Conservation (phyloP, 2,329 filamentous ascomycete genomes). For the Claviceps lovelessii region DNA sequence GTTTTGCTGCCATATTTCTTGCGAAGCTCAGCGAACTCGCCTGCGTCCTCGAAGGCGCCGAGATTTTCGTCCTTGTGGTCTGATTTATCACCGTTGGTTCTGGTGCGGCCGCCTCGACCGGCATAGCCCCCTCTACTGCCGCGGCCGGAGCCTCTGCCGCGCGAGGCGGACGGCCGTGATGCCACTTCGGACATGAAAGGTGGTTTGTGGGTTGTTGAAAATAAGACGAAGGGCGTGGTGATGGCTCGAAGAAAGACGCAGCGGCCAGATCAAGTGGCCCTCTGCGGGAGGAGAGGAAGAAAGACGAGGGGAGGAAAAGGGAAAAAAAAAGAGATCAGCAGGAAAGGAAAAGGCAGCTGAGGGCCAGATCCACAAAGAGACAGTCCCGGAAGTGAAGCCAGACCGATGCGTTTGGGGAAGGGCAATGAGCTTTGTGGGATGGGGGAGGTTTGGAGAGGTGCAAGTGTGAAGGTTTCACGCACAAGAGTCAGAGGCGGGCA, state of each 20-base stretch:
- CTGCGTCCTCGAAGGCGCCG: constrained; percentile 59
- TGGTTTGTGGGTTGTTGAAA: constrained; percentile 30
- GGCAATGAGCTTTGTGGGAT: constrained; percentile 7
- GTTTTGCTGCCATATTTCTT: constrained; percentile 74
- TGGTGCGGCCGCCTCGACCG: constrained; percentile 52
- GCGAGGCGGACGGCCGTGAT: constrained; percentile 65
- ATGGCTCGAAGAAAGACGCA: constrained; percentile 4
- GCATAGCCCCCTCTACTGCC: constrained; percentile 68
- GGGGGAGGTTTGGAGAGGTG: constrained; percentile 2
- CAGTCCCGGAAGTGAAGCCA: constrained; percentile 16
- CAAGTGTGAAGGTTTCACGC: constrained; percentile 8
- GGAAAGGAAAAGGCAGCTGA: constrained; percentile 7
- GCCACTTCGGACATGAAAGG: constrained; percentile 84
- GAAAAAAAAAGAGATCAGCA: constrained; percentile 11
- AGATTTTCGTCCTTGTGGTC: constrained; percentile 42
- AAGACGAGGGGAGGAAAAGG: constrained; percentile 5
- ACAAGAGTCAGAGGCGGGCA: constrained; percentile 10
- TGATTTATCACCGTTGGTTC: constrained; percentile 58
- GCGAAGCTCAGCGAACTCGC: constrained; percentile 83
- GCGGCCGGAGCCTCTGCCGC: constrained; percentile 81
- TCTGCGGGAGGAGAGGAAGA: constrained; percentile 21
- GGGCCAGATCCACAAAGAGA: constrained; percentile 17
- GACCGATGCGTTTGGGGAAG: constrained; percentile 16
- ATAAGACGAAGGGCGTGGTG: constrained; percentile 39
- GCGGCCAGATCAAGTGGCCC: constrained; percentile 9